A percentile compares a stretch with the other conserved stretches of the same genome.
phyloP scores from a whole-genome alignment of 495 filamentous ascomycete species.

The Pyrenula massariospora region DNA sequence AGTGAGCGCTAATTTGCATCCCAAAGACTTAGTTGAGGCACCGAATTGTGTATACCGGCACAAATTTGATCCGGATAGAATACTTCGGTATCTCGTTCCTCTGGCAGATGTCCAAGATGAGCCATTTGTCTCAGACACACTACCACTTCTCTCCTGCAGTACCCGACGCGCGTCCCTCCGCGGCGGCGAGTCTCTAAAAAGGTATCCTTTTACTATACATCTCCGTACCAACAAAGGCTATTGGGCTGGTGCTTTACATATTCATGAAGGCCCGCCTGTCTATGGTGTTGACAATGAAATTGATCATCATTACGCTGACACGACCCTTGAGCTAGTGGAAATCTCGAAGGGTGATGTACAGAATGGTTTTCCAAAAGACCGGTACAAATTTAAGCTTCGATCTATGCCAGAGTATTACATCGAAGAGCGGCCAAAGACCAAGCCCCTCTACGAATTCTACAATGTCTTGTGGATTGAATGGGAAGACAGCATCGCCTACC shows the following conservation, averaged over 20 bases:
- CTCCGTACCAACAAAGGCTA: neutral
- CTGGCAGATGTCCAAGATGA: neutral
- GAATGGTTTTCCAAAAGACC: neutral
- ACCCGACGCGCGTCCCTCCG: neutral
- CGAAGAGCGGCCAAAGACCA: neutral
- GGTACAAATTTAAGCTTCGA: no score
- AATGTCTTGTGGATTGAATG: constrained; percentile 5
- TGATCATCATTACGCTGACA: no score
- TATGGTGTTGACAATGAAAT: neutral
- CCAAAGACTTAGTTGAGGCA: neutral
- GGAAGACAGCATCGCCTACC: constrained; percentile 1
- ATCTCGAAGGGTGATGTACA: neutral
- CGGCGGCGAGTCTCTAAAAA: neutral
- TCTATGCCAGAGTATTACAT: neutral
- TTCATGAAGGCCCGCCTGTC: neutral
- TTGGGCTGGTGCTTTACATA: neutral
- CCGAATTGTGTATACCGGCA: neutral
- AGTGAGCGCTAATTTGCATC: no score
- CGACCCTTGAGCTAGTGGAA: neutral
- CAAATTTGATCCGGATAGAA: neutral
- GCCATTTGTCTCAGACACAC: neutral
- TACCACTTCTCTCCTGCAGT: neutral
- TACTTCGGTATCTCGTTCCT: neutral
- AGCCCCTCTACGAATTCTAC: neutral
- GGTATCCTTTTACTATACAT: neutral